Evolutionary conservation across 768 basidiomycete species (phyloP).

Genomic region (Nidula microcarpa): DNA sequence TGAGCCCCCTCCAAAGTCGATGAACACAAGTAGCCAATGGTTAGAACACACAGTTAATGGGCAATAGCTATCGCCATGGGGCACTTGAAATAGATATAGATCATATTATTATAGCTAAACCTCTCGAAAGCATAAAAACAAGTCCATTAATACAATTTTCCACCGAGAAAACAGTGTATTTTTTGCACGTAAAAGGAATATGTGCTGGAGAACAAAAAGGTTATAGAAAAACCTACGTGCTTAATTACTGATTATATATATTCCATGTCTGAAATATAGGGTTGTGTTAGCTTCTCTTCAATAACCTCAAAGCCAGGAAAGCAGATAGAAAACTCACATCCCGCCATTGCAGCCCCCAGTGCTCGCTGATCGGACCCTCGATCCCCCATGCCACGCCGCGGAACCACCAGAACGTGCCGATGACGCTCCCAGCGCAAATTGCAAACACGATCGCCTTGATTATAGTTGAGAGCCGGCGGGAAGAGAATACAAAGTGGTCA

Average conservation of each 20-base stretch:
- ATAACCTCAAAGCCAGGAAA: not conserved
- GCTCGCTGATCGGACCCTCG: conserved; percentile 78
- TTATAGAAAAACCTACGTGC: no score
- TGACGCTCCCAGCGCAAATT: conserved; percentile 50
- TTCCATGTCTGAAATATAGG: conserved; percentile 22
- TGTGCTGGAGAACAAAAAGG: no score
- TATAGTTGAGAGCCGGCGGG: conserved; percentile 52
- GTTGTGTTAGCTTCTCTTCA: conserved; percentile 1
- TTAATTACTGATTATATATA: conserved; percentile 19
- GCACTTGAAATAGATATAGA: no score
- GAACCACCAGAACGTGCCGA: conserved; percentile 96
- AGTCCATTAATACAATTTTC: no score
- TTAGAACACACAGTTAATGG: no score
- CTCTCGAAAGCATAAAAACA: no score
- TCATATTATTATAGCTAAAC: no score
- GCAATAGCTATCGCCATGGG: no score
- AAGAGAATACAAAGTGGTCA: conserved; percentile 90
- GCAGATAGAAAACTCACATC: conserved; percentile 31
- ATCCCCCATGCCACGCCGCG: conserved; percentile 87
- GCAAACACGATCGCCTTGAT: conserved; percentile 77
- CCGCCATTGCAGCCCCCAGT: conserved; percentile 81
- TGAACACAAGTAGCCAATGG: no score
- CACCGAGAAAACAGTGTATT: no score
- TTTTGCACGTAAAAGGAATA: no score
- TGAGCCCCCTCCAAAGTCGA: no score